A percentile compares a stretch with the other conserved stretches of the same genome.
phyloP scores from a whole-genome alignment of 2,329 filamentous ascomycete genomes.

The Pseudocercospora cruenta region DNA sequence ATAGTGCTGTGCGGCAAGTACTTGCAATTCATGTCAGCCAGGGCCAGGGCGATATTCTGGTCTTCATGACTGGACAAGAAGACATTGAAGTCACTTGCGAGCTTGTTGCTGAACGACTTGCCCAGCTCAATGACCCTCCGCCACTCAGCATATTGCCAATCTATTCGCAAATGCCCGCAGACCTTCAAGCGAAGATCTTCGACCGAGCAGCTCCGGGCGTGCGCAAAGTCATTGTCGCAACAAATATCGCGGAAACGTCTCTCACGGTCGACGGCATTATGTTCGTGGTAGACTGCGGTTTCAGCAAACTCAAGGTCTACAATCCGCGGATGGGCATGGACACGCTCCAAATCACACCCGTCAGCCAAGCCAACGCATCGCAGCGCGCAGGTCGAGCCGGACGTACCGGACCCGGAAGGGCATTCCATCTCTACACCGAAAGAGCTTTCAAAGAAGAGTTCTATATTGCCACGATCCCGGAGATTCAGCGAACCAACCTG shows the following conservation, averaged over 20 bases:
- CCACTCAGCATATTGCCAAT: slow-evolving; percentile 95
- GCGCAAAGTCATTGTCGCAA: slow-evolving; percentile 95
- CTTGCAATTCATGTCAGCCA: slow-evolving; percentile 96
- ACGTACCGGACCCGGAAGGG: slow-evolving; percentile 91
- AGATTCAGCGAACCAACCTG: slow-evolving; percentile 95
- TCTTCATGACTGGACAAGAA: slow-evolving; percentile 99
- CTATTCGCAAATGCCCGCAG: slow-evolving; percentile 99
- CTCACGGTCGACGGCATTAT: slow-evolving; percentile 98
- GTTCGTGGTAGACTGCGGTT: slow-evolving; percentile 96
- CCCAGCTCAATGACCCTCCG: slow-evolving; percentile 88
- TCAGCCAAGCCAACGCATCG: slow-evolving; percentile 93
- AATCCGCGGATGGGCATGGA: slow-evolving; percentile 99
- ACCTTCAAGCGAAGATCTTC: slow-evolving; percentile 97
- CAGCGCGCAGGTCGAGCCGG: slow-evolving; percentile 93
- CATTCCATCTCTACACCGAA: slow-evolving; percentile 92
- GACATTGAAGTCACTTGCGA: slow-evolving; percentile 98
- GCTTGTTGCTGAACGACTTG: slow-evolving; percentile 81
- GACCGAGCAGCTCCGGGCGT: slow-evolving; percentile 87
- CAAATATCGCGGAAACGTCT: slow-evolving; percentile 97
- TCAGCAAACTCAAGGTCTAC: slow-evolving; percentile 97
- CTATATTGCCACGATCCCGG: slow-evolving; percentile 94
- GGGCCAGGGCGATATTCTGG: slow-evolving; percentile 87
- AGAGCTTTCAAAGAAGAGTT: slow-evolving; percentile 94
- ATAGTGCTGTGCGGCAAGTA: slow-evolving; percentile 93
- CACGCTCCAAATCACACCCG: slow-evolving; percentile 94